These are phyloP conservation scores for Russula ochroleuca DNA, from an alignment of 768 basidiomycete species.

Conservation along the genomic window DNA sequence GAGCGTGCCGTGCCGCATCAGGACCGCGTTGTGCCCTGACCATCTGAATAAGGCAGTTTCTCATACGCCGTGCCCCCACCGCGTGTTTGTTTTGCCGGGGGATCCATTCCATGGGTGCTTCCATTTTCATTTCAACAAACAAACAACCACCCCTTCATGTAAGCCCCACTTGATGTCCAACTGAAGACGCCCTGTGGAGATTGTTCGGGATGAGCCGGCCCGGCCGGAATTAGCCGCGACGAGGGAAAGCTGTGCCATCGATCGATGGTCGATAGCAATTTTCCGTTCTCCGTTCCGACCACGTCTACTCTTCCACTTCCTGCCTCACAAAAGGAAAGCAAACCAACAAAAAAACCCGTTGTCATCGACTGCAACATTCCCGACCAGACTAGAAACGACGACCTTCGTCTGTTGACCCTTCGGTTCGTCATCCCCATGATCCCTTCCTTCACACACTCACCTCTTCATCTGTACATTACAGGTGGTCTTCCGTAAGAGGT, in stretches of 20 bases:
- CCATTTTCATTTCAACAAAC: conserved; percentile 20
- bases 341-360: background rate
- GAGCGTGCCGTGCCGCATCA: background rate
- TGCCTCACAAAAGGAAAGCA: background rate
- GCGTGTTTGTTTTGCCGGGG: conserved; percentile 13
- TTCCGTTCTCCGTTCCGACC: conserved; percentile 14
- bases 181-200: background rate
- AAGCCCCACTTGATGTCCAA: conserved; percentile 7
- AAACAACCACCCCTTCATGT: conserved; percentile 1
- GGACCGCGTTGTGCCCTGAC: conserved; percentile 5
- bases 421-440: conserved; percentile 41
- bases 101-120: conserved; percentile 4
- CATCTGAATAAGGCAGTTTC: conserved; percentile 15
- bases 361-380: conserved; percentile 54
- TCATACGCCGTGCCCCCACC: conserved; percentile 16
- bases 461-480: conserved; percentile 31
- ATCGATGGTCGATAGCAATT: conserved; percentile 17
- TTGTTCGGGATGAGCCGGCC: background rate
- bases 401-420: conserved; percentile 79
- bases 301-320: background rate
- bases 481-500: conserved; percentile 79
- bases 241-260: background rate
- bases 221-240: conserved; percentile 7
- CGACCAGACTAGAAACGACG: conserved; percentile 72
- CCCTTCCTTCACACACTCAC: conserved; percentile 6